Evolutionary conservation across 2,329 filamentous ascomycete genomes (phyloP).

Genomic region (Periconia sp.): DNA sequence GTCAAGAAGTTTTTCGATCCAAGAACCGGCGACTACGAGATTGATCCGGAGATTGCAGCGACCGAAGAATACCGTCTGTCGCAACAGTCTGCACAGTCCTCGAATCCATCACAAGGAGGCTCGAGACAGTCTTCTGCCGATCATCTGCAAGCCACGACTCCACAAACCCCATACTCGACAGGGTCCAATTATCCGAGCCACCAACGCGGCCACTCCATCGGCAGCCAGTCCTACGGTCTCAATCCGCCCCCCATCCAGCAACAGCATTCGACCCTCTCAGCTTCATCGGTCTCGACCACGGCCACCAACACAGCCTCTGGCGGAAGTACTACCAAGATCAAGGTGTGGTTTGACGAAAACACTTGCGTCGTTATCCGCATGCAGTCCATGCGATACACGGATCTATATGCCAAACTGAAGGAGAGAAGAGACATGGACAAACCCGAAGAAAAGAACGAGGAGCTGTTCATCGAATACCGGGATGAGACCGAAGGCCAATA

Average conservation of each 20-base stretch:
- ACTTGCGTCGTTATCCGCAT: constrained; percentile 92
- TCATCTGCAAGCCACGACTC: constrained; percentile 39
- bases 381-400: constrained; percentile 75
- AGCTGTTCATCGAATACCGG: constrained; percentile 79
- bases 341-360: constrained; percentile 83
- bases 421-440: constrained; percentile 76
- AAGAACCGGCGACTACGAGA: constrained; percentile 88
- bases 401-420: constrained; percentile 79
- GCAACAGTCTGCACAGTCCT: constrained; percentile 49
- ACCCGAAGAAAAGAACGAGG: constrained; percentile 56
- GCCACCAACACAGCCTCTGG: constrained; percentile 25
- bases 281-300: constrained; percentile 26
- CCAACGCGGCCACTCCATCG: constrained; percentile 43
- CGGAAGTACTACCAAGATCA: constrained; percentile 70
- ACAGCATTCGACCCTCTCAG: constrained; percentile 39
- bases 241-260: constrained; percentile 42
- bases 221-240: constrained; percentile 13
- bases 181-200: constrained; percentile 45
- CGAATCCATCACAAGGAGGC: constrained; percentile 38
- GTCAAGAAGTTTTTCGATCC: constrained; percentile 92
- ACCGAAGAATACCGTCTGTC: constrained; percentile 76
- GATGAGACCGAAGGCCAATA: constrained; percentile 79
- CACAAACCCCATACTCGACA: constrained; percentile 38
- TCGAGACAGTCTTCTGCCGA: constrained; percentile 44
- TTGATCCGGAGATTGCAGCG: constrained; percentile 67